Evolutionary conservation across 176 grass and related monocot genomes (phyloP), one percentile per base, ranked within the genome.

Genomic region (Oryza brachyantha): DNA sequence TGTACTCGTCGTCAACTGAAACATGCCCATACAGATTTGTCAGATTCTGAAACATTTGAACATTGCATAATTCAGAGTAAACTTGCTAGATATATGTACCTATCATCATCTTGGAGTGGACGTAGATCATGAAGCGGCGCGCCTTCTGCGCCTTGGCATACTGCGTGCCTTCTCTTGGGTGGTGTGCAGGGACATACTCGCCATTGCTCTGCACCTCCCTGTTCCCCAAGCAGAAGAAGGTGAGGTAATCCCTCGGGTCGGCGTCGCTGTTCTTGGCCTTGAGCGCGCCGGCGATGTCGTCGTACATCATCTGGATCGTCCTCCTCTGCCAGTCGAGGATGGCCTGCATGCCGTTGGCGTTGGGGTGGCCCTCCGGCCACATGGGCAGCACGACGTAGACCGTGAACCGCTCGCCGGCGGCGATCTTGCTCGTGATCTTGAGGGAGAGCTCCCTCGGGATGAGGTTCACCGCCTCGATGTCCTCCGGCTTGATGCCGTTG

Each of bases 51-150:
- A n/a, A n/a, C n/a, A n/a, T n/a, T n/a, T n/a, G n/a, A n/a, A n/a
- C n/a, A n/a, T n/a, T n/a, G n/a, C n/a, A n/a, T n/a, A 43, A 43
- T 43, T 43, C 4, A 3, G 41, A 43, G 13, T 14, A 12, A 13
- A 43, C 13, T 14, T 43, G 13, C 41, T 14, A 43, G 41, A 43
- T 43, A n/a, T n/a, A n/a, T n/a, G n/a, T 43, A 97, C 91, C 94
- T 68, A 97, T 92, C 94, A 97, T 97, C 94, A 97, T 97, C 79
- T 97, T 97, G 66, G 89, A 82, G 68, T 97, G 91, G 55, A 97
- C 94, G 37, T 97, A 97, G 45, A 94, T 97, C 94, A 94, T 97
- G 85, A 97, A 97, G 14, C 94, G 75, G 59, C 94, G 86, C 61
- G 84, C 66, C 29, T 88, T 84, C 73, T 97, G 94, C 5, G 86